Base-by-base conservation (phyloP, 805 yeast genomes). In the Zygosaccharomyces siamensis region DNA sequence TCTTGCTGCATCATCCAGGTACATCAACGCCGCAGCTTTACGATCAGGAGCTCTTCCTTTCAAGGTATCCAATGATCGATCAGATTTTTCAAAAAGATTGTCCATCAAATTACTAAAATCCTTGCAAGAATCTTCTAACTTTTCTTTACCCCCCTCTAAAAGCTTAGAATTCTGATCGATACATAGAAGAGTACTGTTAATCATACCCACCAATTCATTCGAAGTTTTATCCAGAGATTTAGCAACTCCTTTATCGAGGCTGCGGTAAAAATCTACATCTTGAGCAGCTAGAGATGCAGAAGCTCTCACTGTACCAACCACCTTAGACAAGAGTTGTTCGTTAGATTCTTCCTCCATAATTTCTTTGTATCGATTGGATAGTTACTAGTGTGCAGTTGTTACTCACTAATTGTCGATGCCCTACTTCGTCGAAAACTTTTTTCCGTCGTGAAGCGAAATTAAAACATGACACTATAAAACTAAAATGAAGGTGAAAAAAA, bases 231-330 rank as follows among this genome's bases (percentile, higher is more conserved):
- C 72, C 42, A 82, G 62, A 11, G 72, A 61, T 0, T 60, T 53
- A 7, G 73, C 66, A 11, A 82, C 60, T 1, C 64, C 60, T 3
- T 70, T 58, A 58, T 87, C 92, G 10, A 88, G 61, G 41, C 86
- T 80, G 40, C 75, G 72, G 64, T 81, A 80, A 60, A 90, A 93
- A 27, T 76, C 79, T n/a, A 89, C 75, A 70, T 92, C 98, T 48
- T 86, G 86, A 0, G 88, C 79, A 2, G 86, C 85, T 38, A 90
- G 66, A 2, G 86, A 81, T 3, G 84, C 72, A 0, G 95, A 75
- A 2, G 84, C 77, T 51, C 95, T 72, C 35, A 86, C 79, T 3
- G 83, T 70, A 8, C 45, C 36, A 37, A 51, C 47, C 10, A 51
- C 39, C 31, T 48, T 48, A 2, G 51, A 45, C 2, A 51, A 39